phyloP scores from a whole-genome alignment of 2,329 filamentous ascomycete species.

The Penicillium verrucosum region DNA sequence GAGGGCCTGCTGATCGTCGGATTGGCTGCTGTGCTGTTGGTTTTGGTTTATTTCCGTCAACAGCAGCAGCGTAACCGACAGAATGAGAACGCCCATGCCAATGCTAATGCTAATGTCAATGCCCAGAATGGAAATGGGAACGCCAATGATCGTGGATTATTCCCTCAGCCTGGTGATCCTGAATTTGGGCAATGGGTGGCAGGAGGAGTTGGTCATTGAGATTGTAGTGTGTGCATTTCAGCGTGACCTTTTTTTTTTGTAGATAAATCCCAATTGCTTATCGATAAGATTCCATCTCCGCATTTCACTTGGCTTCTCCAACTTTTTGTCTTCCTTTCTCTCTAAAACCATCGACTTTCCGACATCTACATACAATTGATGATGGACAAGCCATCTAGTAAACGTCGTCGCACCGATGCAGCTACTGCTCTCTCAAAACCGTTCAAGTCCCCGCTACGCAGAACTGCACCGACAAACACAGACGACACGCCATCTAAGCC shows the following conservation, averaged over 20 bases:
- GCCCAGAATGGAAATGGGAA: constrained; percentile 28
- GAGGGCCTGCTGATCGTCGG: constrained; percentile 83
- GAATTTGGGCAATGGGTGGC: constrained; percentile 66
- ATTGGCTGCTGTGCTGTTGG: constrained; percentile 68
- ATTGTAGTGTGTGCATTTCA: background rate
- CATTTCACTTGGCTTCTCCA: background rate
- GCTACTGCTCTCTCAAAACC: constrained; percentile 63
- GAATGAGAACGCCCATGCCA: constrained; percentile 32
- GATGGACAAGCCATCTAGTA: constrained; percentile 43
- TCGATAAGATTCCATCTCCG: constrained; percentile 15
- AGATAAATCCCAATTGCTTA: constrained; percentile 15
- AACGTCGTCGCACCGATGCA: constrained; percentile 62
- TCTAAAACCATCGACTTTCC: background rate
- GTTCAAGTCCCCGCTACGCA: constrained; percentile 67
- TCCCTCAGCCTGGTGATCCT: constrained; percentile 65
- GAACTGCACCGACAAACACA: constrained; percentile 27
- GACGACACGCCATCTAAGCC: constrained; percentile 12
- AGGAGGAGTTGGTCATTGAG: constrained; percentile 59
- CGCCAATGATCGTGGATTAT: constrained; percentile 52
- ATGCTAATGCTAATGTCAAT: constrained; percentile 25
- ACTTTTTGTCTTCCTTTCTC: background rate
- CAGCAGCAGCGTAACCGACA: constrained; percentile 46
- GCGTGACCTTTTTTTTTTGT: constrained; percentile 11
- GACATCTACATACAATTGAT: background rate
- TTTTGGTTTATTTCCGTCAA: constrained; percentile 71